phyloP scores from a whole-genome alignment of 2,329 filamentous ascomycete species.

The Epichloe sp. region DNA sequence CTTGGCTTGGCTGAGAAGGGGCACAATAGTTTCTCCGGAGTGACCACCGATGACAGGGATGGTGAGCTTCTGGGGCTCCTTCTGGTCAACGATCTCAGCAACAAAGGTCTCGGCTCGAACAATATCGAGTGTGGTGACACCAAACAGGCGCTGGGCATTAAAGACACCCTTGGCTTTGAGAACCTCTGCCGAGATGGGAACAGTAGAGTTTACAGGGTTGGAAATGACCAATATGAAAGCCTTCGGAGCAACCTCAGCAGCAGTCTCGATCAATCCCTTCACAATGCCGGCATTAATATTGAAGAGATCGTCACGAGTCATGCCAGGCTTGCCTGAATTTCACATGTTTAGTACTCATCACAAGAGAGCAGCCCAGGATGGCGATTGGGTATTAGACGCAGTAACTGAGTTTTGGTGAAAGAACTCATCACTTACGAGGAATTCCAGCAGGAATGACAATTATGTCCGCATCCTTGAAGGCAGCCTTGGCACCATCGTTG shows the following conservation, averaged over 20 bases:
- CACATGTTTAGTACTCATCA: neutral
- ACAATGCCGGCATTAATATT: constrained; percentile 99
- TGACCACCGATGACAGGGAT: constrained; percentile 94
- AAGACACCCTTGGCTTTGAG: constrained; percentile 90
- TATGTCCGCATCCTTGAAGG: constrained; percentile 86
- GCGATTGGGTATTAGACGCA: neutral
- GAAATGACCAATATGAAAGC: constrained; percentile 95
- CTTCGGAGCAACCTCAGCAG: constrained; percentile 80
- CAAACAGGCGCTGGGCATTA: constrained; percentile 90
- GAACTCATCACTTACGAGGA: constrained; percentile 55
- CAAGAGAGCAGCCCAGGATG: neutral
- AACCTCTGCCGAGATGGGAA: constrained; percentile 93
- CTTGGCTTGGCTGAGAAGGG: constrained; percentile 84
- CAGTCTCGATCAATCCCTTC: constrained; percentile 78
- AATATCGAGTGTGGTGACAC: constrained; percentile 96
- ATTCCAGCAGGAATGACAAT: constrained; percentile 97
- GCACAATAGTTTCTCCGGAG: constrained; percentile 96
- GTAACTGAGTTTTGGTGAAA: neutral
- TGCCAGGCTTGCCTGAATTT: constrained; percentile 80
- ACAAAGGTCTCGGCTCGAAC: constrained; percentile 97
- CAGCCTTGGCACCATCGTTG: constrained; percentile 72
- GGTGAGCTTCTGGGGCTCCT: constrained; percentile 67
- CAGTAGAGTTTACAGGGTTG: constrained; percentile 98
- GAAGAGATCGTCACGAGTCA: constrained; percentile 99
- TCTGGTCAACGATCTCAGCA: constrained; percentile 68